Conservation (phyloP, 2,329 filamentous ascomycete species). For the Scytalidium lignicola region DNA sequence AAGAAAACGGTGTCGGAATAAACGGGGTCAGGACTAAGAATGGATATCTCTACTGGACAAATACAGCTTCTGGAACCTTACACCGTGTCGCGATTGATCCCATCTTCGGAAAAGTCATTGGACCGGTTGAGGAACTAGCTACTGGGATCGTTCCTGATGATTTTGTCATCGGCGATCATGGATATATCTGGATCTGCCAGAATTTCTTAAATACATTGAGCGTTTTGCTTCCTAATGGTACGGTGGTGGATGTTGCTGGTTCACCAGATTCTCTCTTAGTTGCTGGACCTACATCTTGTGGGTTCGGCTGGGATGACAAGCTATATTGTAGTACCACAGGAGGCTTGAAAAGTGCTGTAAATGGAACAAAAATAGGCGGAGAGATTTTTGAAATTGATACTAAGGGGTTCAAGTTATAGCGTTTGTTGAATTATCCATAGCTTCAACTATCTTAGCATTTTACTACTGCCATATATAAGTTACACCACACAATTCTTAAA, state of each 20-base stretch:
- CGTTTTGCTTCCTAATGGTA: background rate
- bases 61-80: slow-evolving; percentile 3
- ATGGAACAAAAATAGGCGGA: background rate
- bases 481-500: no score
- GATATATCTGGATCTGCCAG: background rate
- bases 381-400: background rate
- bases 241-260: background rate
- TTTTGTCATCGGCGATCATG: slow-evolving; percentile 3
- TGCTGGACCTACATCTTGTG: background rate
- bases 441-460: no score
- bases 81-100: slow-evolving; percentile 4
- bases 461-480: no score
- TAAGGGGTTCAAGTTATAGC: background rate
- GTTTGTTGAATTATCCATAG: no score
- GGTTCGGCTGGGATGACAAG: background rate
- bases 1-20: slow-evolving; percentile 2
- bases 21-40: slow-evolving; percentile 4
- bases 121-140: slow-evolving; percentile 8
- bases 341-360: background rate
- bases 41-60: slow-evolving; percentile 5
- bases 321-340: background rate
- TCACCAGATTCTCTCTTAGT: background rate
- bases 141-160: slow-evolving; percentile 9
- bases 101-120: background rate
- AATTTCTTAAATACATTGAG: background rate